phyloP scores from a whole-genome alignment of 495 filamentous ascomycete species.

The Venustampulla echinocandica region DNA sequence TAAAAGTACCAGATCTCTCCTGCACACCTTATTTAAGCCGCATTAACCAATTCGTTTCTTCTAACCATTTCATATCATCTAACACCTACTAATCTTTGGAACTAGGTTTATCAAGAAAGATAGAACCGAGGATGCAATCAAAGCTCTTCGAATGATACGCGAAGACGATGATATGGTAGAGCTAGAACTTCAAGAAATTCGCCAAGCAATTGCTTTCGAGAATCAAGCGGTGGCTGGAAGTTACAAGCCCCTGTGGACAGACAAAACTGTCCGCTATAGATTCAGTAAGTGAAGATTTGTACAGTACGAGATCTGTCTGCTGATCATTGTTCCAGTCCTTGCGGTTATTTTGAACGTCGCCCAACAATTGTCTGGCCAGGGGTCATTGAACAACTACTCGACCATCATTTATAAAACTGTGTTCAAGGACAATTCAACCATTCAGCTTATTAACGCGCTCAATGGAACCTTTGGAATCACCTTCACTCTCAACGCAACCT shows the following conservation, averaged over 20 bases:
- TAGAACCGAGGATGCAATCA: conserved; percentile 30
- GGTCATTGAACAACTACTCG: conserved; percentile 48
- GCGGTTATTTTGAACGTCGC: conserved; percentile 58
- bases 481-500: conserved; percentile 58
- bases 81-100: too few relatives aligned
- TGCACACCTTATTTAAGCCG: too few relatives aligned
- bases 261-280: conserved; percentile 60
- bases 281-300: not conserved
- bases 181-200: conserved; percentile 71
- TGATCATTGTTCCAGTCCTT: conserved; percentile 40
- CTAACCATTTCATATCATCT: too few relatives aligned
- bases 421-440: conserved; percentile 34
- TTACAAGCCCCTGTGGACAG: conserved; percentile 58
- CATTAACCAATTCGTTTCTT: too few relatives aligned
- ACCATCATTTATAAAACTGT: conserved; percentile 56
- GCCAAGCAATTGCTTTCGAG: conserved; percentile 65
- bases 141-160: conserved; percentile 50
- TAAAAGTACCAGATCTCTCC: too few relatives aligned
- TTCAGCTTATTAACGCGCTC: conserved; percentile 45
- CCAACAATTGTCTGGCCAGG: conserved; percentile 56
- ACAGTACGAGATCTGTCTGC: not conserved
- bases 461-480: conserved; percentile 71
- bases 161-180: conserved; percentile 52
- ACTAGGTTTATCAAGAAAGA: not conserved
- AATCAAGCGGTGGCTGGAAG: conserved; percentile 54